Percentiles rank a stretch among this genome's conserved stretches.
Evolutionary conservation across 345 rosid genomes (phyloP).

Genomic region (Hibiscus tridactylites): DNA sequence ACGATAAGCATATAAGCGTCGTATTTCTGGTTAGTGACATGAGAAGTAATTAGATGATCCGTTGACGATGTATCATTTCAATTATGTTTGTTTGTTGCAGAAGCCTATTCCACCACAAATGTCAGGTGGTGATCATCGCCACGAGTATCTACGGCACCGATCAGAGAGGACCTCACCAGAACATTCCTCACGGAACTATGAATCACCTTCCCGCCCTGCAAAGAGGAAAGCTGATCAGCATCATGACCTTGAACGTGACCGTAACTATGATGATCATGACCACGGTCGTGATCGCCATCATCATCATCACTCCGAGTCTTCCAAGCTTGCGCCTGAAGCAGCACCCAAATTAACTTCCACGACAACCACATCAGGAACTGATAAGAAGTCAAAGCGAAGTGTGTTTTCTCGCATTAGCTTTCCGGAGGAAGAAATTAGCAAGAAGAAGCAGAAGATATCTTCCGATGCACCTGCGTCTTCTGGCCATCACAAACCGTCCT

Average conservation of each 20-base stretch:
- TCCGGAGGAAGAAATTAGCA: constrained; percentile 52
- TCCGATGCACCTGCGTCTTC: constrained; percentile 23
- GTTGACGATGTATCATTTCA: not conserved
- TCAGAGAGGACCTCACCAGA: constrained; percentile 44
- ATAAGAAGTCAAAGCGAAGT: constrained; percentile 47
- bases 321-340: constrained; percentile 18
- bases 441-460: constrained; percentile 58
- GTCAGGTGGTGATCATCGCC: constrained; percentile 24
- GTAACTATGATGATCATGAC: constrained; percentile 31
- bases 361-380: constrained; percentile 20
- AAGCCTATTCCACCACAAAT: constrained; percentile 36
- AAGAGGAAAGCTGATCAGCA: constrained; percentile 56
- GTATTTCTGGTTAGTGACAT: not conserved
- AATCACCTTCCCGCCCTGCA: constrained; percentile 35
- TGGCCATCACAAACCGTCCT: constrained; percentile 29
- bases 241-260: constrained; percentile 21
- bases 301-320: constrained; percentile 32
- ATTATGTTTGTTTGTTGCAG: constrained; percentile 19
- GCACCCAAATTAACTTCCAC: constrained; percentile 19
- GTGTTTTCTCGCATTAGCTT: constrained; percentile 91
- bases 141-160: constrained; percentile 35
- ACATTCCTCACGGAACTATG: constrained; percentile 29
- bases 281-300: constrained; percentile 22
- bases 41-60: not conserved
- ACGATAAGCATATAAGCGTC: not conserved